These are phyloP conservation scores for Noccaea caerulescens DNA, from an alignment of 345 rosid species.

Conservation along the genomic window DNA sequence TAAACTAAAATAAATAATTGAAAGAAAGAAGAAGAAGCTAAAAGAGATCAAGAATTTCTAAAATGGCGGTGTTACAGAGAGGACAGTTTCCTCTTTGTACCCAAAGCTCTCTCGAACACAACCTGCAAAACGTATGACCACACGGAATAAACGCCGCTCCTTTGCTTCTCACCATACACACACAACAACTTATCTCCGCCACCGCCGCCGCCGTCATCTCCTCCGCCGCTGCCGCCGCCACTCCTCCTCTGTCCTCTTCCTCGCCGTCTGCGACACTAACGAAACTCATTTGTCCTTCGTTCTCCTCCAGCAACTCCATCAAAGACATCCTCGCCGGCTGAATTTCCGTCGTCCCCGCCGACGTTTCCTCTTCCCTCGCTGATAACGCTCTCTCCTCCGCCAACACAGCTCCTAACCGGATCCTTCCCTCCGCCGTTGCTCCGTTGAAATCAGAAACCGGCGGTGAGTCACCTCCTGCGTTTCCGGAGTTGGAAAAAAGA, in stretches of 20 bases:
- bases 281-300: constrained; percentile 58
- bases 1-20: neutral
- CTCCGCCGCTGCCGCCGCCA: constrained; percentile 25
- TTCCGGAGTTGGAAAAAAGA: constrained; percentile 45
- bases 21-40: neutral
- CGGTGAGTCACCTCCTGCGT: constrained; percentile 9
- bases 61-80: constrained; percentile 68
- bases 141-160: constrained; percentile 98
- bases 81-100: constrained; percentile 74
- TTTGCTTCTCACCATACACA: constrained; percentile 95
- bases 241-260: constrained; percentile 17
- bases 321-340: constrained; percentile 79
- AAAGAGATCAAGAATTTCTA: constrained; percentile 69
- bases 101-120: constrained; percentile 86
- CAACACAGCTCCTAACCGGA: constrained; percentile 49
- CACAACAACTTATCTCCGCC: constrained; percentile 72
- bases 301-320: constrained; percentile 89
- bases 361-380: constrained; percentile 51
- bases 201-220: constrained; percentile 36
- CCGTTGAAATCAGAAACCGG: constrained; percentile 23
- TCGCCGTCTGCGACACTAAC: constrained; percentile 15
- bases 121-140: constrained; percentile 90
- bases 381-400: constrained; percentile 73
- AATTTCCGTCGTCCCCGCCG: constrained; percentile 41
- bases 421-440: constrained; percentile 37